These are phyloP conservation scores for Yamadazyma kitorensis DNA, from an alignment of 805 yeast genomes.

Conservation along the genomic window DNA sequence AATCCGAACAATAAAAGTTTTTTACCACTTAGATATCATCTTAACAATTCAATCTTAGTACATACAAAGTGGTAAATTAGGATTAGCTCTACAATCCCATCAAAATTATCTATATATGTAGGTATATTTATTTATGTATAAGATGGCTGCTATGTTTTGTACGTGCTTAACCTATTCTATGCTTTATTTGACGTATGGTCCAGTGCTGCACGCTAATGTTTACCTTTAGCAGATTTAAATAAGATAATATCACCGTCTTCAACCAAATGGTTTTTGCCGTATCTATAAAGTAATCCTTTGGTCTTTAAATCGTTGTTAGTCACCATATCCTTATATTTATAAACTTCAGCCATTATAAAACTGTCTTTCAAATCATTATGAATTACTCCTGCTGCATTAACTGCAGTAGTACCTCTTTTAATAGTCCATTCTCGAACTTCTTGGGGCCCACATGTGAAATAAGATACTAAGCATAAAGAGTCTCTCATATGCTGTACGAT, in stretches of 20 bases:
- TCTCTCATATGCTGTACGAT: slow-evolving; percentile 66
- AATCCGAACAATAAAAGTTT: no score
- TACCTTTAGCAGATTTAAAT: slow-evolving; percentile 71
- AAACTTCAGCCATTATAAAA: slow-evolving; percentile 74
- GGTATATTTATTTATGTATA: no score
- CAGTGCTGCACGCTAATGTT: slow-evolving; percentile 16
- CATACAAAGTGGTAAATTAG: no score
- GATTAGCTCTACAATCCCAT: no score
- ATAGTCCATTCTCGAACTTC: slow-evolving; percentile 92
- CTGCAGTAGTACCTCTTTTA: slow-evolving; percentile 71
- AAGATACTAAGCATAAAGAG: slow-evolving; percentile 70
- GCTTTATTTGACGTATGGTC: background rate
- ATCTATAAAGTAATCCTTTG: slow-evolving; percentile 57
- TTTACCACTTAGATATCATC: no score
- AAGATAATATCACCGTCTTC: slow-evolving; percentile 83
- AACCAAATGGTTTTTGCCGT: slow-evolving; percentile 75
- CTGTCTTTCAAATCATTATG: slow-evolving; percentile 83
- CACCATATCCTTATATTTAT: slow-evolving; percentile 64
- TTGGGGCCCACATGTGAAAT: slow-evolving; percentile 80
- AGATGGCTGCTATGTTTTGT: no score
- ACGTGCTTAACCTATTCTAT: no score
- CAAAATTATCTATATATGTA: no score
- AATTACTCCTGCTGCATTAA: slow-evolving; percentile 87
- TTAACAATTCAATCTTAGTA: no score
- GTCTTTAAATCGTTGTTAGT: slow-evolving; percentile 51